Conservation (phyloP, 2,329 filamentous ascomycete species). For the Scedosporium aurantiacum region DNA sequence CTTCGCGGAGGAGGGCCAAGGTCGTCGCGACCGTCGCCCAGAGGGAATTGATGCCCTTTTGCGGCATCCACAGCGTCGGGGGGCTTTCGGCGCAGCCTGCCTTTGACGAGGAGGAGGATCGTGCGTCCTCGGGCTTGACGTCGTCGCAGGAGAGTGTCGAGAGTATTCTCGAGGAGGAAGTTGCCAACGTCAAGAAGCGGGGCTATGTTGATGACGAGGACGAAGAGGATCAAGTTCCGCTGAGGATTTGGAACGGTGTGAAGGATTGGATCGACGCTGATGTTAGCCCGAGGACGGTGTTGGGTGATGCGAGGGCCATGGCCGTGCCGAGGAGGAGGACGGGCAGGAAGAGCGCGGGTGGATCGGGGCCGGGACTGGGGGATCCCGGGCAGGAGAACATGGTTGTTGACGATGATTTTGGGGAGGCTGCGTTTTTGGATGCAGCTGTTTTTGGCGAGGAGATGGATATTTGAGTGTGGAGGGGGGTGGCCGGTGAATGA, state of each 20-base stretch:
- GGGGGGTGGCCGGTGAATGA: background rate
- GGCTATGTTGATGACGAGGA: slow-evolving; percentile 33
- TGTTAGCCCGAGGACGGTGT: slow-evolving; percentile 27
- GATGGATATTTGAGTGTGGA: slow-evolving; percentile 23
- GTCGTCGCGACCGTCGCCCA: slow-evolving; percentile 18
- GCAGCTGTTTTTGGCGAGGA: slow-evolving; percentile 23
- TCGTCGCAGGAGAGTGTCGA: slow-evolving; percentile 44
- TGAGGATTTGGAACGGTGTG: slow-evolving; percentile 14
- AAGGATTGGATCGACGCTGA: slow-evolving; percentile 24
- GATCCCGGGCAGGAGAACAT: slow-evolving; percentile 35
- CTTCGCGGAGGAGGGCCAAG: slow-evolving; percentile 12
- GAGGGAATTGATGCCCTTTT: slow-evolving; percentile 67
- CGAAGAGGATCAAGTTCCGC: slow-evolving; percentile 13
- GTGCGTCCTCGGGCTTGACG: slow-evolving; percentile 37
- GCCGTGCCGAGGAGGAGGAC: slow-evolving; percentile 31
- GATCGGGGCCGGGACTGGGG: slow-evolving; percentile 8
- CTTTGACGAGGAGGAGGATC: slow-evolving; percentile 14
- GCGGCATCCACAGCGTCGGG: slow-evolving; percentile 66
- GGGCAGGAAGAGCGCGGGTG: slow-evolving; percentile 14
- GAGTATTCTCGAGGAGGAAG: slow-evolving; percentile 18
- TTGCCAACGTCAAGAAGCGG: slow-evolving; percentile 31
- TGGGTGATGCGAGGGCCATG: slow-evolving; percentile 30
- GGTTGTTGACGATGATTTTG: slow-evolving; percentile 49
- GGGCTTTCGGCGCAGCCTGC: slow-evolving; percentile 52
- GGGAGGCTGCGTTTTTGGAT: slow-evolving; percentile 55